Conservation (phyloP, 768 basidiomycete species). For the Leccinum truebloodii region DNA sequence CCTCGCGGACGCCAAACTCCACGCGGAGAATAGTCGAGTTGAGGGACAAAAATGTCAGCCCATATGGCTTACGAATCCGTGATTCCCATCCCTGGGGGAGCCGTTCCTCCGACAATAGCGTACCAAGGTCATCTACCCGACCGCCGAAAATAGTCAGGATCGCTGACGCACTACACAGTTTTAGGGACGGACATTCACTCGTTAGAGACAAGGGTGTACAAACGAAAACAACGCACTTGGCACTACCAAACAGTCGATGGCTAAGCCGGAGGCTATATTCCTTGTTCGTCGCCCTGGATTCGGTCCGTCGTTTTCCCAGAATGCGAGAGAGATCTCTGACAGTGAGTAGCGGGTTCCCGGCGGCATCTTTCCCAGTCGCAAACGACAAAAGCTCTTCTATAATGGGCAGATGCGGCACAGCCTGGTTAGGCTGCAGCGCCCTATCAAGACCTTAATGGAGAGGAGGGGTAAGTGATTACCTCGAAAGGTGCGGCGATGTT, state of each 20-base stretch:
- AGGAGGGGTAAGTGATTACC: background rate
- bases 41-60: slow-evolving; percentile 58
- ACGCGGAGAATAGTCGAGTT: slow-evolving; percentile 34
- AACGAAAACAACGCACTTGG: slow-evolving; percentile 52
- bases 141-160: slow-evolving; percentile 68
- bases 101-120: slow-evolving; percentile 63
- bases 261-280: slow-evolving; percentile 49
- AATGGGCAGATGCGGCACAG: slow-evolving; percentile 46
- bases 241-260: slow-evolving; percentile 65
- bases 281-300: slow-evolving; percentile 52
- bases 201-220: background rate
- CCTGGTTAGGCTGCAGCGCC: slow-evolving; percentile 51
- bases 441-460: slow-evolving; percentile 53
- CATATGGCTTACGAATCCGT: slow-evolving; percentile 47
- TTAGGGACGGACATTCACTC: background rate
- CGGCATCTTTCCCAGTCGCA: slow-evolving; percentile 57
- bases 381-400: slow-evolving; percentile 57
- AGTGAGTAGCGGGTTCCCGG: slow-evolving; percentile 52
- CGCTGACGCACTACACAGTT: slow-evolving; percentile 52
- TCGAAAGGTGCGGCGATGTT: background rate
- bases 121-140: slow-evolving; percentile 49
- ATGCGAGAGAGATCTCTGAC: slow-evolving; percentile 57
- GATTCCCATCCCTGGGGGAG: slow-evolving; percentile 75
- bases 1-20: slow-evolving; percentile 14
- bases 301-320: slow-evolving; percentile 60